phyloP scores from a whole-genome alignment of 768 basidiomycete species.

The Suillus spraguei region DNA sequence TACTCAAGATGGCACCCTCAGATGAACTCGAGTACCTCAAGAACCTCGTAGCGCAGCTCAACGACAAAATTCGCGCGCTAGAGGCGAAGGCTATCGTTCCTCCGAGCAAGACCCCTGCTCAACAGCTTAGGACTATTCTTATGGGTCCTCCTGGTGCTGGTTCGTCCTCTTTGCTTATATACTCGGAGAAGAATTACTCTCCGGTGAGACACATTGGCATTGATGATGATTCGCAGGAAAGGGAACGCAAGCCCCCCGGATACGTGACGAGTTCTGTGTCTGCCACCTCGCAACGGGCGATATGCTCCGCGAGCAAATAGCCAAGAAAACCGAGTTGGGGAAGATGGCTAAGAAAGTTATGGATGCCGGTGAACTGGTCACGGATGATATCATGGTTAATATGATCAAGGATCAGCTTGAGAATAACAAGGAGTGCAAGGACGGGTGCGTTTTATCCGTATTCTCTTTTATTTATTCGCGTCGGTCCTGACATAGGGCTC shows the following conservation, averaged over 20 bases:
- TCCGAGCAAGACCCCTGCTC: constrained; percentile 59
- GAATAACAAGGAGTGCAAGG: constrained; percentile 90
- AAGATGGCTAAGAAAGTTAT: constrained; percentile 96
- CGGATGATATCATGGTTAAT: constrained; percentile 95
- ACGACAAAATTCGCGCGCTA: constrained; percentile 82
- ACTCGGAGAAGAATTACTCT: not conserved
- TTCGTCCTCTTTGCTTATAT: constrained; percentile 37
- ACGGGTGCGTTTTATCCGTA: constrained; percentile 69
- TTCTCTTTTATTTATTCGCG: not conserved
- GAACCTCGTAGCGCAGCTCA: constrained; percentile 84
- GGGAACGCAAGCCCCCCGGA: constrained; percentile 95
- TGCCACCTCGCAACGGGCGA: constrained; percentile 99
- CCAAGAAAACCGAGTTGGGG: constrained; percentile 84
- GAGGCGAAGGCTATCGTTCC: constrained; percentile 60
- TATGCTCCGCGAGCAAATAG: constrained; percentile 95
- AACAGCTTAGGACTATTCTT: constrained; percentile 88
- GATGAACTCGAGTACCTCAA: constrained; percentile 96
- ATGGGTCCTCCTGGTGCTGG: constrained; percentile 98
- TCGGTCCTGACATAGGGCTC: constrained; percentile 4
- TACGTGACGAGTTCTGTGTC: constrained; percentile 91
- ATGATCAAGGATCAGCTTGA: constrained; percentile 98
- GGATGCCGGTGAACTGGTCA: constrained; percentile 93
- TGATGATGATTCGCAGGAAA: constrained; percentile 61
- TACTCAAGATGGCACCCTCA: constrained; percentile 53
- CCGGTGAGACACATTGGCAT: not conserved